A percentile compares a stretch with the other conserved stretches of the same genome.
These are phyloP conservation scores for Gynochthodes officinalis DNA, from an alignment of 257 asterid species.

Conservation along the genomic window DNA sequence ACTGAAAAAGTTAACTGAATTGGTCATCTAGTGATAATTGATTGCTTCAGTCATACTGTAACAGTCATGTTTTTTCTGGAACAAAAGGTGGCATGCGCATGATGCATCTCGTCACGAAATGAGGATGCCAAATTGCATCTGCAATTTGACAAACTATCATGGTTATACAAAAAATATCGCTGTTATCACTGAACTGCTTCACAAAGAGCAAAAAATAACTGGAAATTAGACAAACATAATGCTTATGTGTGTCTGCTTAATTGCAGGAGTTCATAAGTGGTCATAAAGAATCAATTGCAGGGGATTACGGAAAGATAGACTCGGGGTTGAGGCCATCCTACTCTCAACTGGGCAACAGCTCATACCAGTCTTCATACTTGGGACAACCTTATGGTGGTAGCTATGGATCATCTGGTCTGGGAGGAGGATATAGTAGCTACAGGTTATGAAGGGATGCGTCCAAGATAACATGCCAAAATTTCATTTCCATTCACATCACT, in stretches of 20 bases:
- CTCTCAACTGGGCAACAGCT: conserved; percentile 49
- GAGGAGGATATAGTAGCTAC: conserved; percentile 65
- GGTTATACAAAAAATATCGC: background rate
- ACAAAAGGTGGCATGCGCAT: background rate
- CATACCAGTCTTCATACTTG: conserved; percentile 44
- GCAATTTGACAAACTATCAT: too few relatives aligned
- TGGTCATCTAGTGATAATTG: background rate
- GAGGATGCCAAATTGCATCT: too few relatives aligned
- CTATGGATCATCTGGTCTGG: conserved; percentile 62
- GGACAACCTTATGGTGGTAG: conserved; percentile 55
- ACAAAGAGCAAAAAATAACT: background rate
- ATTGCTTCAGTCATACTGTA: background rate
- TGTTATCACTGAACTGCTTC: background rate
- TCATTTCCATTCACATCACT: background rate
- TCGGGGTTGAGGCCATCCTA: conserved; percentile 52
- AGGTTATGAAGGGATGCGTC: conserved; percentile 38
- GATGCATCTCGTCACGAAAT: too few relatives aligned
- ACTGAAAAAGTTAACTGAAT: background rate
- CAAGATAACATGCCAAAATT: background rate
- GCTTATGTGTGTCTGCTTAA: background rate
- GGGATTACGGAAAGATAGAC: conserved; percentile 44
- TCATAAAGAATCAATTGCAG: conserved; percentile 43
- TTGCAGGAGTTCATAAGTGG: conserved; percentile 63
- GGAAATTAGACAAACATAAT: background rate
- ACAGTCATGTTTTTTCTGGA: background rate